Evolutionary conservation across 768 basidiomycete species (phyloP).

Genomic region (Suillus subaureus): DNA sequence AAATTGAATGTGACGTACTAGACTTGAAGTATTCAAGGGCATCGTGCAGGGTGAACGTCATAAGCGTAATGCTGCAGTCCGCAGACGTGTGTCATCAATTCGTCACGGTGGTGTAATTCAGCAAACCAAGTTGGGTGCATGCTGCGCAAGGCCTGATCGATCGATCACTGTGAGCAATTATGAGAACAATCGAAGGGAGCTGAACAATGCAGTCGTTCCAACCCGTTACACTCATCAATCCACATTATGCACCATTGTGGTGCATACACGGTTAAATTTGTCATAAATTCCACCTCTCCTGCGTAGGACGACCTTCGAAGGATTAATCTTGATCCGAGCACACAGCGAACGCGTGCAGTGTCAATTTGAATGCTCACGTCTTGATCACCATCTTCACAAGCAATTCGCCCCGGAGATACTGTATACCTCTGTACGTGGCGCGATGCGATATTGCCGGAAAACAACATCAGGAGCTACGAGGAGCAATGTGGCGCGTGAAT

Average conservation of each 20-base stretch:
- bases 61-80: background rate
- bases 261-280: background rate
- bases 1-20: background rate
- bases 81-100: background rate
- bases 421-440: background rate
- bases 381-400: background rate
- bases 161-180: background rate
- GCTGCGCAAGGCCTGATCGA: background rate
- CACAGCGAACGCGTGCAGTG: background rate
- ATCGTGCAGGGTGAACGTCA: background rate
- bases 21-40: background rate
- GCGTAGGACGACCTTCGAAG: background rate
- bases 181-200: background rate
- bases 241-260: background rate
- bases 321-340: background rate
- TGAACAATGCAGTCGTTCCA: background rate
- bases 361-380: background rate
- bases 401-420: background rate
- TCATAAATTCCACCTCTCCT: background rate
- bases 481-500: slow-evolving; percentile 32
- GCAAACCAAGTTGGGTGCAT: background rate
- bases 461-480: slow-evolving; percentile 35
- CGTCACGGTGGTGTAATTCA: background rate
- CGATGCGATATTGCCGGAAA: slow-evolving; percentile 12
- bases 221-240: background rate